Conservation (phyloP, 352 stramenopile genomes). For the Peronospora farinosa region DNA sequence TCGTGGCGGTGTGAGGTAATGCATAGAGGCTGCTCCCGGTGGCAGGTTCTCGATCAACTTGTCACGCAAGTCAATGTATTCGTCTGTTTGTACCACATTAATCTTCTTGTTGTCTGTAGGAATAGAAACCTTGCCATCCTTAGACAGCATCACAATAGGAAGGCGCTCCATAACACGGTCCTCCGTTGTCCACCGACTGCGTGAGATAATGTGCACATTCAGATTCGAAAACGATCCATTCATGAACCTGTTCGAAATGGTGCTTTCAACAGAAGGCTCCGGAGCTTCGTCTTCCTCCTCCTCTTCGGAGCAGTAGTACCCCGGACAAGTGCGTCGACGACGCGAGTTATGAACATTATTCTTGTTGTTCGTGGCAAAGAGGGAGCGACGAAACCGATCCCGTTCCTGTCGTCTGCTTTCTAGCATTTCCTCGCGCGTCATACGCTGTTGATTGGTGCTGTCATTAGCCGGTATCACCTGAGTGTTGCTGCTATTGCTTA, state of each 20-base stretch:
- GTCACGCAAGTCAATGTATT: constrained; percentile 58
- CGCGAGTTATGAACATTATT: constrained; percentile 4
- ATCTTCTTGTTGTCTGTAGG: constrained; percentile 77
- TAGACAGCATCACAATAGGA: constrained; percentile 65
- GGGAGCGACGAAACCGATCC: constrained; percentile 58
- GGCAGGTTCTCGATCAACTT: constrained; percentile 47
- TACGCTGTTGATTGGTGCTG: constrained; percentile 22
- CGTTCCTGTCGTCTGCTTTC: constrained; percentile 56
- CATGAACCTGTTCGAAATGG: constrained; percentile 78
- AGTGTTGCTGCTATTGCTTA: constrained; percentile 4
- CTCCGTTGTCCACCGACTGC: constrained; percentile 61
- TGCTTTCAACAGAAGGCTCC: constrained; percentile 61
- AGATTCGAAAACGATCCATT: constrained; percentile 70
- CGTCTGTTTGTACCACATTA: constrained; percentile 55
- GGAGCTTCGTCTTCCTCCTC: constrained; percentile 60
- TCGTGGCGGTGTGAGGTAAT: constrained; percentile 64
- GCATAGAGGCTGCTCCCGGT: constrained; percentile 15
- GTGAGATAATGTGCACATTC: constrained; percentile 71
- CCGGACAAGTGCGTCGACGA: constrained; percentile 35
- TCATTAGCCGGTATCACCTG: constrained; percentile 6
- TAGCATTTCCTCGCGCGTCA: constrained; percentile 70
- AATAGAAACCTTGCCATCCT: constrained; percentile 54
- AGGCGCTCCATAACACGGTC: constrained; percentile 53
- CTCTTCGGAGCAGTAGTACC: constrained; percentile 57
- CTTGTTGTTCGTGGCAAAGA: constrained; percentile 40